Evolutionary conservation across 176 grass and related monocot genomes (phyloP).

Genomic region (Oryza brachyantha): DNA sequence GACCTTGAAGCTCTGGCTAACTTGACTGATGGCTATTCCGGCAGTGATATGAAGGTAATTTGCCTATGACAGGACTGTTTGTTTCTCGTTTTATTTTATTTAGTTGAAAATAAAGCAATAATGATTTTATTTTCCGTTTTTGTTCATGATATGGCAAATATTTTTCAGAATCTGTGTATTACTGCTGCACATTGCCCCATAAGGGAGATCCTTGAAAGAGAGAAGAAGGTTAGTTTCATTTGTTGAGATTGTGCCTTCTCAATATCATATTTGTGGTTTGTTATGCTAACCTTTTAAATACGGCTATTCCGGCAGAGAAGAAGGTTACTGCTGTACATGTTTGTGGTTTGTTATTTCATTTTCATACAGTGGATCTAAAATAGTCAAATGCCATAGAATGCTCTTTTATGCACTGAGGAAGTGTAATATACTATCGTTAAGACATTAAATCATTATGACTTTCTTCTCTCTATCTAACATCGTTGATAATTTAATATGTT

Average conservation of each 20-base stretch:
- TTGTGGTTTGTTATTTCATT: slow-evolving; percentile 9
- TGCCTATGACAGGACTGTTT: background rate
- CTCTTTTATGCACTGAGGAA: slow-evolving; percentile 9
- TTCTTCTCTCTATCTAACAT: background rate
- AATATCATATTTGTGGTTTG: background rate
- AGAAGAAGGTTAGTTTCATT: slow-evolving; percentile 77
- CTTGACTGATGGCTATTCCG: slow-evolving; percentile 95
- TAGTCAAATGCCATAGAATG: background rate
- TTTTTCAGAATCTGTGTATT: slow-evolving; percentile 83
- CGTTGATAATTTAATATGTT: background rate
- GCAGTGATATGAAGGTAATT: slow-evolving; percentile 96
- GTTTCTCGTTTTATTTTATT: slow-evolving; percentile 10
- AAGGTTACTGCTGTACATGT: too few relatives aligned
- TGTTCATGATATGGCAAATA: slow-evolving; percentile 12
- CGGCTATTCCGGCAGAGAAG: too few relatives aligned
- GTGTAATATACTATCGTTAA: background rate
- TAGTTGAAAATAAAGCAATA: background rate
- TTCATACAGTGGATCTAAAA: background rate
- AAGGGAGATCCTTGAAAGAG: slow-evolving; percentile 91
- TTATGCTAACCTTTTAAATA: too few relatives aligned
- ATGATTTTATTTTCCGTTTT: slow-evolving; percentile 1
- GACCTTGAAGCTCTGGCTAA: slow-evolving; percentile 73
- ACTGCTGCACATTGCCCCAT: slow-evolving; percentile 90
- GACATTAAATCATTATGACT: background rate
- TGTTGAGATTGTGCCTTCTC: slow-evolving; percentile 6